Evolutionary conservation across 169 alveolate species (phyloP).

Genomic region (Eimeria praecox): DNA sequence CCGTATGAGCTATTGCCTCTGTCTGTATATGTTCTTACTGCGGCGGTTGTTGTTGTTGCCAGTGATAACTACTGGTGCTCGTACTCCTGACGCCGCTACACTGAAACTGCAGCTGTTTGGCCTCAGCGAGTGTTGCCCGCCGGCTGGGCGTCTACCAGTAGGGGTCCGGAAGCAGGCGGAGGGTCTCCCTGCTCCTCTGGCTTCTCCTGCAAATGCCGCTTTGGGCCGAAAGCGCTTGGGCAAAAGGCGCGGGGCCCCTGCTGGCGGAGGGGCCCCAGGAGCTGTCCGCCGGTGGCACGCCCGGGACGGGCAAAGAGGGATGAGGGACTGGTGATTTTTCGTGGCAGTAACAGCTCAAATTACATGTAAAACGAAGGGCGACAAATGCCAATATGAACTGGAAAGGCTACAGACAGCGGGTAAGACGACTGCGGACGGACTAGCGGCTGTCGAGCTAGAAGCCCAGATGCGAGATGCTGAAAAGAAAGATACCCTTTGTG

Average conservation of each 20-base stretch:
- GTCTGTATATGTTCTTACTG: not conserved
- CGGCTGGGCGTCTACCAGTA: not conserved
- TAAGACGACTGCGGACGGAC: slow-evolving; percentile 24
- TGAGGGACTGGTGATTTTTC: not conserved
- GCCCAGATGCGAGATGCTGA: slow-evolving; percentile 38
- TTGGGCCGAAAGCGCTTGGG: slow-evolving; percentile 4
- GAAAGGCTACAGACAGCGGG: slow-evolving; percentile 33
- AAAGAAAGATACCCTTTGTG: slow-evolving; percentile 36
- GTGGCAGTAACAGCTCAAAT: not conserved
- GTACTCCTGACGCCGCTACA: not conserved
- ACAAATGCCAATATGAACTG: not conserved
- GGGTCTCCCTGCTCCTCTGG: not conserved
- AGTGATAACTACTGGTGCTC: not conserved
- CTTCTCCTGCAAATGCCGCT: not conserved
- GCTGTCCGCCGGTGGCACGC: slow-evolving; percentile 41
- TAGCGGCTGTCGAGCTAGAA: slow-evolving; percentile 46
- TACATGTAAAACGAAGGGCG: not conserved
- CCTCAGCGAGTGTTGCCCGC: not conserved
- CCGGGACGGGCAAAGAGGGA: not conserved
- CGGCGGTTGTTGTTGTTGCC: not conserved
- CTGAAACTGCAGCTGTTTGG: not conserved
- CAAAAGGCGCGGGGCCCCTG: slow-evolving; percentile 8
- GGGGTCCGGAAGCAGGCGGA: not conserved
- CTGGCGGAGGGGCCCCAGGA: slow-evolving; percentile 28
- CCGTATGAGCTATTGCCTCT: not conserved